A percentile compares a stretch with the other conserved stretches of the same genome.
These are phyloP conservation scores for Tulasnella sp. DNA, from an alignment of 768 basidiomycete species.

Conservation along the genomic window DNA sequence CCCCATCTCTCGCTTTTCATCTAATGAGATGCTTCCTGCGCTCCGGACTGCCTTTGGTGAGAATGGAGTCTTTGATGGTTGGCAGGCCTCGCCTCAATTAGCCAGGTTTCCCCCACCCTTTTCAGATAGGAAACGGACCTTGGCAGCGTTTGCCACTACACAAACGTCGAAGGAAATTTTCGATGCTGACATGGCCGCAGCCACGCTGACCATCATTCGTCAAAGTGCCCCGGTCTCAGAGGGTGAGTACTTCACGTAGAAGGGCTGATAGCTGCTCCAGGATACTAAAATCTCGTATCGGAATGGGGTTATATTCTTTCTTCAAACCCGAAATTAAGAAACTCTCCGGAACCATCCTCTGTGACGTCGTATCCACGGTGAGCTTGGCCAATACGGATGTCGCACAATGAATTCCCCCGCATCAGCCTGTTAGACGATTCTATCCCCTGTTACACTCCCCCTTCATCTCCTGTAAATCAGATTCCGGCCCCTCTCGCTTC, in stretches of 20 bases:
- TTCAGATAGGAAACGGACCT: conserved; percentile 18
- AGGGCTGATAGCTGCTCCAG: conserved; percentile 54
- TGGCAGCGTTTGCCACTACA: conserved; percentile 60
- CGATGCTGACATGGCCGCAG: conserved; percentile 82
- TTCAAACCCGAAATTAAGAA: too few relatives aligned
- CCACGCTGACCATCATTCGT: conserved; percentile 90
- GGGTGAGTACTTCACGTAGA: conserved; percentile 94
- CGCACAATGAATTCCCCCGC: conserved; percentile 45
- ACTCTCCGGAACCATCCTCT: conserved; percentile 44
- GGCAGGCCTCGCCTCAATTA: conserved; percentile 61
- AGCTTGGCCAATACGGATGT: conserved; percentile 86
- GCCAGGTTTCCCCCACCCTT: too few relatives aligned
- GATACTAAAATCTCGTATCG: too few relatives aligned
- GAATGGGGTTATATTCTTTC: too few relatives aligned
- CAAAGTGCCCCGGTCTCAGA: conserved; percentile 87
- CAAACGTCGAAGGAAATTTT: conserved; percentile 85
- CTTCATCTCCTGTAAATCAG: too few relatives aligned
- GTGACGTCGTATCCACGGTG: conserved; percentile 89
- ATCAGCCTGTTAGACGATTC: too few relatives aligned
- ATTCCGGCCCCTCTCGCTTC: too few relatives aligned
- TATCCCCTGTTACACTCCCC: too few relatives aligned
- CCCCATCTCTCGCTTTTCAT: conserved; percentile 75
- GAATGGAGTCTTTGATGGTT: conserved; percentile 79
- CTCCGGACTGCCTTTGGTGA: conserved; percentile 81
- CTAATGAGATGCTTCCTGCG: conserved; percentile 79